Percentiles rank a stretch among this genome's conserved stretches.
Conservation (phyloP, 805 yeast genomes). For the Wickerhamiella australiensis region DNA sequence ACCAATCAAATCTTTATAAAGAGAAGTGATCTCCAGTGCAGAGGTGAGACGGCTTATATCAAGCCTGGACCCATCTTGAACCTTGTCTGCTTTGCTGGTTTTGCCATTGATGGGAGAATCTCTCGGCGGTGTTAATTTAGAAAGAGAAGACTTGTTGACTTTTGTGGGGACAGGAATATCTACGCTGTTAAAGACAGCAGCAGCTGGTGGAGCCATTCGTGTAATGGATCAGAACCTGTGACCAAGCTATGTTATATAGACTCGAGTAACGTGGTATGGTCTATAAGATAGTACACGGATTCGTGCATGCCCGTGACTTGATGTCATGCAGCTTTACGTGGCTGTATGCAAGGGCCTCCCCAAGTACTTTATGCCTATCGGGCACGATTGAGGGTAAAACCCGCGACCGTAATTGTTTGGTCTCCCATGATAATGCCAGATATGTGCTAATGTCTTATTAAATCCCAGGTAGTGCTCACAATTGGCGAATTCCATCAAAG, state of each 20-base stretch:
- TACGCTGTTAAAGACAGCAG: neutral
- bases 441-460: too few species aligned
- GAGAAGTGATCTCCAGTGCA: slow-evolving; percentile 13
- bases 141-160: neutral
- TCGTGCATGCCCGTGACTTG: slow-evolving; percentile 9
- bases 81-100: neutral
- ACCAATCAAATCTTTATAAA: slow-evolving; percentile 6
- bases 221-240: too few species aligned
- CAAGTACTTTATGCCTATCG: too few species aligned
- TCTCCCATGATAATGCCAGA: too few species aligned
- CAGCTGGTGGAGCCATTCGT: slow-evolving; percentile 6
- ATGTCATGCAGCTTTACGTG: slow-evolving; percentile 4
- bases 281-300: neutral
- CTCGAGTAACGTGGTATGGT: neutral
- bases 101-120: neutral
- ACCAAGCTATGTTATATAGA: neutral
- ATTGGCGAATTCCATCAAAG: slow-evolving; percentile 1
- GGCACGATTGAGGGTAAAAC: too few species aligned
- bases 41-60: slow-evolving; percentile 8
- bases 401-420: too few species aligned
- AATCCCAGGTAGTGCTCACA: neutral
- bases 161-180: slow-evolving; percentile 1
- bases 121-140: neutral
- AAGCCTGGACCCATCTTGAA: neutral
- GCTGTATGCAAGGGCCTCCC: neutral